Percentiles rank a stretch among this genome's conserved stretches.
Evolutionary conservation across 2,329 filamentous ascomycete genomes (phyloP).

Genomic region (Mycogone perniciosa): DNA sequence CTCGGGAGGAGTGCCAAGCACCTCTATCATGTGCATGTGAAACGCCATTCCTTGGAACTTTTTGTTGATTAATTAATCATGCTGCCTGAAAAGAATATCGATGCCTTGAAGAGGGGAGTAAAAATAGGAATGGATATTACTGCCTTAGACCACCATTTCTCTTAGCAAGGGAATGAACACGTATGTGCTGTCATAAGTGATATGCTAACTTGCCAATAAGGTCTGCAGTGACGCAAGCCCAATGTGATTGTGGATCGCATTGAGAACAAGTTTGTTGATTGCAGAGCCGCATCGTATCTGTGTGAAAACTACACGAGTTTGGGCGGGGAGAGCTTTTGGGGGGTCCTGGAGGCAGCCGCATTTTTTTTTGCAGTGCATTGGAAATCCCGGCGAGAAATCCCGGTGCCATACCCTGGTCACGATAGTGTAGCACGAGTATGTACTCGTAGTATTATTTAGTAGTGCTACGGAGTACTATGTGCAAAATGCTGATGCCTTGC

Average conservation of each 20-base stretch:
- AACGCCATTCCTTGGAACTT: background rate
- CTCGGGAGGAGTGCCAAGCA: too few species aligned
- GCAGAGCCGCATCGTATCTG: conserved; percentile 3
- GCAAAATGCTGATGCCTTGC: conserved; percentile 10
- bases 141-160: conserved; percentile 4
- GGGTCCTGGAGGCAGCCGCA: conserved; percentile 7
- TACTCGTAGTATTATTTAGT: background rate
- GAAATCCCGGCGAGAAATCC: too few species aligned
- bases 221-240: conserved; percentile 1
- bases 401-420: background rate
- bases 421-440: background rate
- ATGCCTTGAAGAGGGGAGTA: conserved; percentile 6
- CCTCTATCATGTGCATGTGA: too few species aligned
- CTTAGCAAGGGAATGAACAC: too few species aligned
- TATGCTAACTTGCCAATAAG: background rate
- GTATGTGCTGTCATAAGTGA: too few species aligned
- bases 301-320: background rate
- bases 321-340: background rate
- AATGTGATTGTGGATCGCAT: background rate
- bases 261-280: background rate
- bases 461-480: background rate
- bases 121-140: background rate
- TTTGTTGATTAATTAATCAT: background rate
- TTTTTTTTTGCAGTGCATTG: conserved; percentile 2
- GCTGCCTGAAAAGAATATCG: conserved; percentile 9